Evolutionary conservation across 495 filamentous ascomycete species (phyloP).

Genomic region (Penicillium desertorum): DNA sequence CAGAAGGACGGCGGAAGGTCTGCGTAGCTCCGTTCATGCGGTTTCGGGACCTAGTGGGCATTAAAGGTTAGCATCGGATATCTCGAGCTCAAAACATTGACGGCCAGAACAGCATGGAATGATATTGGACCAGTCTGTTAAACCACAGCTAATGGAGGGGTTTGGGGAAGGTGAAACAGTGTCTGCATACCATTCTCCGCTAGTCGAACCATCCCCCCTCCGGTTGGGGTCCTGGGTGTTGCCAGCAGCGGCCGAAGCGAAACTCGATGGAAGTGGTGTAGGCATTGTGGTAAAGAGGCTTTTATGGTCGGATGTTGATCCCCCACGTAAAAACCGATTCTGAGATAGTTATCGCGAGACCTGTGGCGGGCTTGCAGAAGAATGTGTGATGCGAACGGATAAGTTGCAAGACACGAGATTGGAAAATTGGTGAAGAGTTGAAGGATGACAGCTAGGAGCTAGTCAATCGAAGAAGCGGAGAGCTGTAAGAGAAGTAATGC

Average conservation of each 20-base stretch:
- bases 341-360: conserved; percentile 27
- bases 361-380: conserved; percentile 22
- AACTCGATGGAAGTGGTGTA: conserved; percentile 76
- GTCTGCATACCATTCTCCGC: conserved; percentile 57
- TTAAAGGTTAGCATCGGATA: conserved; percentile 27
- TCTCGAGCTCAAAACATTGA: conserved; percentile 14
- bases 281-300: conserved; percentile 55
- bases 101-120: neutral
- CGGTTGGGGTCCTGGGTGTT: conserved; percentile 58
- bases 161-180: conserved; percentile 14
- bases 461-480: conserved; percentile 24
- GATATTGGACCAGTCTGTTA: neutral
- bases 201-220: conserved; percentile 54
- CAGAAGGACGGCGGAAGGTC: conserved; percentile 81
- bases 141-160: neutral
- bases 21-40: conserved; percentile 78
- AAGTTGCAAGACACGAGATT: conserved; percentile 28
- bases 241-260: conserved; percentile 78
- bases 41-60: conserved; percentile 55
- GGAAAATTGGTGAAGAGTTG: conserved; percentile 8
- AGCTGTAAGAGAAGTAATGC: conserved; percentile 22
- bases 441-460: conserved; percentile 23
- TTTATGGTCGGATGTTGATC: conserved; percentile 24
- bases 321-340: conserved; percentile 26
- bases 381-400: conserved; percentile 31